Evolutionary conservation across 108 stramenopile species (phyloP).

Genomic region (Conticribra guillardii): DNA sequence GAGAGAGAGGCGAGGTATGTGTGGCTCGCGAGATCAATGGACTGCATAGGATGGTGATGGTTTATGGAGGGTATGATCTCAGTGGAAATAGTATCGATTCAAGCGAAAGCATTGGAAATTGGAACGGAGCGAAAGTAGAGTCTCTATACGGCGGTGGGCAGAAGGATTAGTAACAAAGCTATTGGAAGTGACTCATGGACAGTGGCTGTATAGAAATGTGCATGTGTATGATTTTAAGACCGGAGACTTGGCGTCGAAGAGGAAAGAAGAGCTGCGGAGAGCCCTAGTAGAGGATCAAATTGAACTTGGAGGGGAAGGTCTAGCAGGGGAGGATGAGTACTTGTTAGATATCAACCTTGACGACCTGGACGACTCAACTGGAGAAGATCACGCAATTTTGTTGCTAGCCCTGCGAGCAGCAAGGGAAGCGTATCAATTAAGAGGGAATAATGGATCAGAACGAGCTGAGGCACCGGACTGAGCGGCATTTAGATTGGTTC

Average conservation of each 20-base stretch:
- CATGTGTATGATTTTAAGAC: slow-evolving; percentile 2
- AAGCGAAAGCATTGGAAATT: not conserved
- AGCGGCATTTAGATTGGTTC: not conserved
- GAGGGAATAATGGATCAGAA: not conserved
- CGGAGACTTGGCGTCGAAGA: not conserved
- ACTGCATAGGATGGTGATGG: slow-evolving; percentile 1
- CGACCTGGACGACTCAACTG: slow-evolving; percentile 6
- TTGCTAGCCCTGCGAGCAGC: slow-evolving; percentile 2
- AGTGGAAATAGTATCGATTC: not conserved
- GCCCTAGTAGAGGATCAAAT: slow-evolving; percentile 9
- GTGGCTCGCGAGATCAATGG: not conserved
- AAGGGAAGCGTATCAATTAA: not conserved
- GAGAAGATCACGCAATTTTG: slow-evolving; percentile 4
- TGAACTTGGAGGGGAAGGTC: not conserved
- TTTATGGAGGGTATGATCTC: slow-evolving; percentile 1
- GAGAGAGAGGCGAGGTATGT: not conserved
- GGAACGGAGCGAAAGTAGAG: not conserved
- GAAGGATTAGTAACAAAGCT: slow-evolving; percentile 3
- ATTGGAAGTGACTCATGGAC: slow-evolving; percentile 6
- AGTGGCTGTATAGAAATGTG: slow-evolving; percentile 13
- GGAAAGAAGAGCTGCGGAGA: slow-evolving; percentile 5
- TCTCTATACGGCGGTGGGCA: not conserved
- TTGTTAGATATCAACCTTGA: slow-evolving; percentile 1
- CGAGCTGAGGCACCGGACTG: not conserved
- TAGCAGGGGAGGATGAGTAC: slow-evolving; percentile 5